phyloP scores from a whole-genome alignment of 257 asterid genomes.

The Nicotiana paniculata region DNA sequence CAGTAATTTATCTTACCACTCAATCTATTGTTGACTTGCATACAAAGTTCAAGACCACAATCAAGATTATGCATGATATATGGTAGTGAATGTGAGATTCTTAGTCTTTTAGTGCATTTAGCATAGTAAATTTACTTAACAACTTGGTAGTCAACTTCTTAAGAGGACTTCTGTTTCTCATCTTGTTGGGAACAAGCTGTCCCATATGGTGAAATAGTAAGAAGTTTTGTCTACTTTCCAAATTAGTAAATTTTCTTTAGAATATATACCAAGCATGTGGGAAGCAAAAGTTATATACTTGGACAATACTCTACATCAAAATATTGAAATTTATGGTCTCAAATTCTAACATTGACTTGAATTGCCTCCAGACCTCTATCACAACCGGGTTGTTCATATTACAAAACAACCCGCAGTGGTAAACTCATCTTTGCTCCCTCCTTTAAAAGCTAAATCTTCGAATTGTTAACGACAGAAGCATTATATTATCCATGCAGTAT shows the following conservation, averaged over 20 bases:
- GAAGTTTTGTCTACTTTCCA: neutral
- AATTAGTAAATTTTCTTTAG: neutral
- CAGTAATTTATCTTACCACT: neutral
- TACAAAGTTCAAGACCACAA: neutral
- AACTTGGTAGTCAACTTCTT: neutral
- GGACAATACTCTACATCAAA: neutral
- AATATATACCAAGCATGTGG: neutral
- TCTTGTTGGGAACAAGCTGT: neutral
- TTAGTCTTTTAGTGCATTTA: neutral
- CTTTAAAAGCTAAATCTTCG: neutral
- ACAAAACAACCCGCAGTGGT: slow-evolving; percentile 80
- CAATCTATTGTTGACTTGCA: neutral
- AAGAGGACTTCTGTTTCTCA: neutral
- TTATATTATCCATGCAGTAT: too few species aligned
- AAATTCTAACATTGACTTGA: neutral
- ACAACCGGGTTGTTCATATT: slow-evolving; percentile 63
- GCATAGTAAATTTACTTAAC: neutral
- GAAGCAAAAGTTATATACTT: neutral
- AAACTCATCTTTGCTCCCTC: slow-evolving; percentile 6
- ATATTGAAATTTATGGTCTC: neutral
- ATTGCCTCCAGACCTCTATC: slow-evolving; percentile 48
- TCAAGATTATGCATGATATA: neutral
- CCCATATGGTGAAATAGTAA: neutral
- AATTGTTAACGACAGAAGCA: neutral
- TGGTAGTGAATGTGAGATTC: neutral